These are phyloP conservation scores for Sanguinoderma infundibulare DNA, from an alignment of 1,284 basidiomycete genomes.

Conservation along the genomic window DNA sequence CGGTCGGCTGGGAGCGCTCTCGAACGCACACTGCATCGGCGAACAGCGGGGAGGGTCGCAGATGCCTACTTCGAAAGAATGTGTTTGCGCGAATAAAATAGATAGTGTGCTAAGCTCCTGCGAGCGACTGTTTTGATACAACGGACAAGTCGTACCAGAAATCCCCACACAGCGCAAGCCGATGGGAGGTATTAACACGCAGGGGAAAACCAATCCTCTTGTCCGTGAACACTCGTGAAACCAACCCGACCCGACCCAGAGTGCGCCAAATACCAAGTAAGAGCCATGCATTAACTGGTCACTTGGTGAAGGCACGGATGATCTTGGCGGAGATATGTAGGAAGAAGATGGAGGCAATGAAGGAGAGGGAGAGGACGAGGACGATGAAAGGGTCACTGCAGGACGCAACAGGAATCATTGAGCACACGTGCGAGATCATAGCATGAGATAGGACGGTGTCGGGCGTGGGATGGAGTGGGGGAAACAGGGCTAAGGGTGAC, in stretches of 20 bases:
- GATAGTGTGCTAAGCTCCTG: constrained; percentile 24
- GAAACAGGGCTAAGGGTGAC: constrained; percentile 40
- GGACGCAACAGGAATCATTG: not conserved
- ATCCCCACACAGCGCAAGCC: constrained; percentile 9
- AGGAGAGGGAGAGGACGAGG: constrained; percentile 94
- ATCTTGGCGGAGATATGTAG: constrained; percentile 97
- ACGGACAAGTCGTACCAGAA: constrained; percentile 26
- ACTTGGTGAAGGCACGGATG: constrained; percentile 90
- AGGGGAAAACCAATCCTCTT: constrained; percentile 12
- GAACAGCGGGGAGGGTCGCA: no score
- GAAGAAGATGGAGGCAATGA: constrained; percentile 99
- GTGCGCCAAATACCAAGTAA: constrained; percentile 1
- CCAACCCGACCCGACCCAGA: constrained; percentile 8
- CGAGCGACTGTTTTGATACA: constrained; percentile 26
- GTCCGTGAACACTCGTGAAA: constrained; percentile 15
- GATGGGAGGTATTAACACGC: constrained; percentile 10
- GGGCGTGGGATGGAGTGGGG: not conserved
- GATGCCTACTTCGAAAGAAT: not conserved
- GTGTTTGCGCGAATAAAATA: constrained; percentile 19
- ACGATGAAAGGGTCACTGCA: constrained; percentile 96
- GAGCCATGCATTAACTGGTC: constrained; percentile 24
- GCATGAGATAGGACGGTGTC: not conserved
- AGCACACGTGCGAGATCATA: not conserved
- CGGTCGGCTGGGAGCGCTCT: not conserved
- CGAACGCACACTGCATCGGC: not conserved